A percentile compares a stretch with the other conserved stretches of the same genome.
Conservation (phyloP, 352 stramenopile species). For the Pythium aristosporum region DNA sequence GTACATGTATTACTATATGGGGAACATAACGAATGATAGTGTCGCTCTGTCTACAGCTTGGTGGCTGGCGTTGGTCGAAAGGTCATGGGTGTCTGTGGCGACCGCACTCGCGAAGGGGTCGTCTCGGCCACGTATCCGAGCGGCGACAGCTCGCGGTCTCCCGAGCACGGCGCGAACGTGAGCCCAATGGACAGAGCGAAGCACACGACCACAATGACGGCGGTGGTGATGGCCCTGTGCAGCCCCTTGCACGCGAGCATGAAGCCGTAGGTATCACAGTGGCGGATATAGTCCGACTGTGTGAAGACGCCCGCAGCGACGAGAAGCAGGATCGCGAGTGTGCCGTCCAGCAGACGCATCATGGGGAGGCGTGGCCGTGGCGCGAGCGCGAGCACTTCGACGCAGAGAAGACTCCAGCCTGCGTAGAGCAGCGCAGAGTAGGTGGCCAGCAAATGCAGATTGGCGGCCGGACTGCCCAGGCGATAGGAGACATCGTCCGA, state of each 20-base stretch:
- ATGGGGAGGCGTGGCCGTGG: conserved; percentile 7
- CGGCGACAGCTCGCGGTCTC: neutral
- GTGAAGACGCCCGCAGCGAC: neutral
- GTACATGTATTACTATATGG: neutral
- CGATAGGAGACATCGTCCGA: conserved; percentile 11
- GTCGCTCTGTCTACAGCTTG: conserved; percentile 17
- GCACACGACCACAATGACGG: conserved; percentile 5
- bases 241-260: conserved; percentile 15
- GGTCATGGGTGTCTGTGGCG: neutral
- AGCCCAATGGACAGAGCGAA: conserved; percentile 9
- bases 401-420: neutral
- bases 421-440: conserved; percentile 6
- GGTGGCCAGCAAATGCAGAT: conserved; percentile 1
- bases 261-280: conserved; percentile 20
- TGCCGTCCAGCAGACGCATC: conserved; percentile 6
- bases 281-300: conserved; percentile 13
- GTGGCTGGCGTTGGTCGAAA: conserved; percentile 18
- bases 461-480: conserved; percentile 4
- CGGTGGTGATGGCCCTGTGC: neutral
- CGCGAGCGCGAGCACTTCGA: conserved; percentile 4
- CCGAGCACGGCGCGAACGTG: conserved; percentile 2
- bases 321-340: neutral
- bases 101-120: conserved; percentile 5
- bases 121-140: conserved; percentile 14
- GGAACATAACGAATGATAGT: neutral